Conservation (phyloP, 371 early-diverging fungal genomes). For the Batkoa obscura region DNA sequence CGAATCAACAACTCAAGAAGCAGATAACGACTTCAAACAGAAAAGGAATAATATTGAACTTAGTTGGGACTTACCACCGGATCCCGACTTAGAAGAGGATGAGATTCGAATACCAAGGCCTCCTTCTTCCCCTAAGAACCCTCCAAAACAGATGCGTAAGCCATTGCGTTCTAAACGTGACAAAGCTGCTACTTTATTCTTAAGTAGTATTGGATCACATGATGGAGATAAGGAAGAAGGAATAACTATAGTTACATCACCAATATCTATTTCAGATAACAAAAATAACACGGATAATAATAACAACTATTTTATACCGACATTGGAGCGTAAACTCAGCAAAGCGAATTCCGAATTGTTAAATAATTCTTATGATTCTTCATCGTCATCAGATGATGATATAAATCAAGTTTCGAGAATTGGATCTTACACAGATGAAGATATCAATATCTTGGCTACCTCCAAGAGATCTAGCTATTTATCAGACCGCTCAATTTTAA, state of each 20-base stretch:
- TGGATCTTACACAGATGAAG: neutral
- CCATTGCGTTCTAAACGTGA: neutral
- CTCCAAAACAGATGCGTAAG: neutral
- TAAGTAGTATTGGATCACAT: neutral
- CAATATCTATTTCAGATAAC: neutral
- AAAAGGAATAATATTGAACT: no score
- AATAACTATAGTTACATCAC: neutral
- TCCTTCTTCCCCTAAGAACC: neutral
- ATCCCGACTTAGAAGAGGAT: no score
- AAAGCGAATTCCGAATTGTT: neutral
- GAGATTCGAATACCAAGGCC: no score
- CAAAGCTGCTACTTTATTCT: neutral
- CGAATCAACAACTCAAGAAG: no score
- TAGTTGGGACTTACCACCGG: no score
- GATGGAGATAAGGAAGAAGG: neutral
- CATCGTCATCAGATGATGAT: constrained; percentile 1
- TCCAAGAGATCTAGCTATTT: constrained; percentile 1
- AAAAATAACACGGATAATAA: neutral
- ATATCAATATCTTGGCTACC: neutral
- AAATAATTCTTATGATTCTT: neutral
- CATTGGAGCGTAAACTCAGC: no score
- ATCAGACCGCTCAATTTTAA: neutral
- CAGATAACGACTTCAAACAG: no score
- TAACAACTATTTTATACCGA: no score
- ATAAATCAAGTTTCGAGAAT: neutral